Evolutionary conservation across 768 basidiomycete species (phyloP).

Genomic region (Boletus tomentosulus): DNA sequence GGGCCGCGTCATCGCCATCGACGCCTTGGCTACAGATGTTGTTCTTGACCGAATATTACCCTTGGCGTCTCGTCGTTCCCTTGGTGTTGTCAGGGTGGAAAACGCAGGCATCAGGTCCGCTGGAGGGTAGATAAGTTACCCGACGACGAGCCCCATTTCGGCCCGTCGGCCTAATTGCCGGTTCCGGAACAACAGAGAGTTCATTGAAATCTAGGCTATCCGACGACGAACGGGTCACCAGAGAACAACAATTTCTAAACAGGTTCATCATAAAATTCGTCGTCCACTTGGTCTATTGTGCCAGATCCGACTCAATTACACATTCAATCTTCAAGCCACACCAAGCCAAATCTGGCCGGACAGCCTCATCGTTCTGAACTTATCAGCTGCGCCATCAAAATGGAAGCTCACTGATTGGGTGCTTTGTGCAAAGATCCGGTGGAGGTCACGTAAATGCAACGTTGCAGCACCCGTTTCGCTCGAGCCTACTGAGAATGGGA

Average conservation of each 20-base stretch:
- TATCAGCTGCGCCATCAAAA: constrained; percentile 10
- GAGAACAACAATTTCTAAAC: not conserved
- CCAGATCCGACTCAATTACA: constrained; percentile 2
- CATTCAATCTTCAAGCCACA: not conserved
- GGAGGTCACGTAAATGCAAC: constrained; percentile 9
- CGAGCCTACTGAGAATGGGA: not conserved
- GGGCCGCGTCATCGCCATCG: not conserved
- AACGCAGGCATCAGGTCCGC: not conserved
- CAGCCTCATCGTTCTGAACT: constrained; percentile 1
- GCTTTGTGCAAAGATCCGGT: not conserved
- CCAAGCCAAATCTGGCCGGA: constrained; percentile 6
- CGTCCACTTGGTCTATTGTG: not conserved
- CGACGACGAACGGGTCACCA: not conserved
- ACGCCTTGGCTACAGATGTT: not conserved
- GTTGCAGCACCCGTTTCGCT: constrained; percentile 10
- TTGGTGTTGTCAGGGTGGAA: not conserved
- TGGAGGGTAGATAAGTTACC: not conserved
- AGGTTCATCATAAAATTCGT: not conserved
- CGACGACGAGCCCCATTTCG: not conserved
- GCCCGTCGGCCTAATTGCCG: not conserved
- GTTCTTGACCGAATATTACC: not conserved
- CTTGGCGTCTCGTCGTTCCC: not conserved
- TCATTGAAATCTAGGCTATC: constrained; percentile 1
- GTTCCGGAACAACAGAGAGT: not conserved
- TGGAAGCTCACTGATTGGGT: constrained; percentile 9